Base-by-base conservation (phyloP, 192 early-diverging fungal genomes). In the Coemansia sp. region DNA sequence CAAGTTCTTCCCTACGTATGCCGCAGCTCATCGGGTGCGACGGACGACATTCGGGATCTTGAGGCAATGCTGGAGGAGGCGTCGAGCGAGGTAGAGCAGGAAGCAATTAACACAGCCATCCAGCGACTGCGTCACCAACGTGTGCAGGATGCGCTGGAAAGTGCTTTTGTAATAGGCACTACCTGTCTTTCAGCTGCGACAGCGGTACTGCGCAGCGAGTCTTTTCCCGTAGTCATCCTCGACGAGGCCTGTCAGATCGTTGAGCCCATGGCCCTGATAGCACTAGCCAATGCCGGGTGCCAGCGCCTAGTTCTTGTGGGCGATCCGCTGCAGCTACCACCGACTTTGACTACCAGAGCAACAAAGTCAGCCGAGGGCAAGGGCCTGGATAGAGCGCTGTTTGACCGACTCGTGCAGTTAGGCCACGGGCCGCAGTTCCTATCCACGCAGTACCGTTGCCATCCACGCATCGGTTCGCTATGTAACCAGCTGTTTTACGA, bases 161-260 rank as follows among this genome's bases (percentile, higher is more conserved):
- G 53, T 15, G 64, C 84, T 18, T 86, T 89, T 70, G 78, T 89
- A 1, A 63, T 86, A 65, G 92, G 93, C 8, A 87, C 86, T 0
- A 98, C 96, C 0, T 96, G 95, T 62, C 73, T 89, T 18, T 91
- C 96, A 0, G 90, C 94, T 2, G 78, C 82, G 0, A 91, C 92
- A 64, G 93, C 93, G 30, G 73, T 87, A 3, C 68, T 97, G 27
- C 84, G 87, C 37, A 69, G 80, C 2, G 68, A 74, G 9, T 39
- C 70, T 3, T 87, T 88, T 61, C 87, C 91, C 1, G 73, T 96
- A 7, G 84, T 94, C 4, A 87, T 98, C 15, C 76, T 98, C 13
- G 95, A 98, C 68, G 95, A 97, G 70, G 88, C 88, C 6, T 90
- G 88, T 35, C 93, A 97, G 74, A 86, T 97, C 53, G 87, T 91